Conservation (phyloP, 257 asterid genomes). For the Solanum commersonii region DNA sequence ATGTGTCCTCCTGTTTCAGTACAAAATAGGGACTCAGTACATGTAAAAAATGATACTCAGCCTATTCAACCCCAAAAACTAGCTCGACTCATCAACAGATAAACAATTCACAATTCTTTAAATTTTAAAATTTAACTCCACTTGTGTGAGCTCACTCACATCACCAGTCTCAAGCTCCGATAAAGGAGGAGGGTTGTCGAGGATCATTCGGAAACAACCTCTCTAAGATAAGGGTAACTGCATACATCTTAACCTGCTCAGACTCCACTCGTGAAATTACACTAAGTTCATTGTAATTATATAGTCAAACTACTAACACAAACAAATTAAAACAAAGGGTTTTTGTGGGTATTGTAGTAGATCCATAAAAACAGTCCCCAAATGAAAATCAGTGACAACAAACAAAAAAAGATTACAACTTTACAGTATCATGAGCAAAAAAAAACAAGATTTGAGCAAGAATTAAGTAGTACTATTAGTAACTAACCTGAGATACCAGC, state of each 20-base stretch:
- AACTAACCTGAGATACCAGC: slow-evolving; percentile 44
- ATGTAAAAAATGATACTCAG: not conserved
- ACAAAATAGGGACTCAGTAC: not conserved
- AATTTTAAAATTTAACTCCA: not conserved
- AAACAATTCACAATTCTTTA: not conserved
- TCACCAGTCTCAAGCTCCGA: not conserved
- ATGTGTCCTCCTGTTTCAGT: slow-evolving; percentile 38
- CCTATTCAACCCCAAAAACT: not conserved
- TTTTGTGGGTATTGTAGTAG: not conserved
- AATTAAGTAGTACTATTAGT: not conserved
- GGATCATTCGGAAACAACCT: not conserved
- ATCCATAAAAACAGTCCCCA: not conserved
- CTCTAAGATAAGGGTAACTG: not conserved
- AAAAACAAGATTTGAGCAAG: not conserved
- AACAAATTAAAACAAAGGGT: not conserved
- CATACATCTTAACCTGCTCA: not conserved
- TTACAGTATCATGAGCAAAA: not conserved
- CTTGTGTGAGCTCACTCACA: not conserved
- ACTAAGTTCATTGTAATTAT: not conserved
- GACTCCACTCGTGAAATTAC: not conserved
- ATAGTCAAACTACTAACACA: not conserved
- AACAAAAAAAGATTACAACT: not conserved
- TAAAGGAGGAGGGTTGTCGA: not conserved
- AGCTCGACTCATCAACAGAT: not conserved
- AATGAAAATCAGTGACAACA: not conserved